Evolutionary conservation across 108 stramenopile species (phyloP).

Genomic region (Fragilaria radians): DNA sequence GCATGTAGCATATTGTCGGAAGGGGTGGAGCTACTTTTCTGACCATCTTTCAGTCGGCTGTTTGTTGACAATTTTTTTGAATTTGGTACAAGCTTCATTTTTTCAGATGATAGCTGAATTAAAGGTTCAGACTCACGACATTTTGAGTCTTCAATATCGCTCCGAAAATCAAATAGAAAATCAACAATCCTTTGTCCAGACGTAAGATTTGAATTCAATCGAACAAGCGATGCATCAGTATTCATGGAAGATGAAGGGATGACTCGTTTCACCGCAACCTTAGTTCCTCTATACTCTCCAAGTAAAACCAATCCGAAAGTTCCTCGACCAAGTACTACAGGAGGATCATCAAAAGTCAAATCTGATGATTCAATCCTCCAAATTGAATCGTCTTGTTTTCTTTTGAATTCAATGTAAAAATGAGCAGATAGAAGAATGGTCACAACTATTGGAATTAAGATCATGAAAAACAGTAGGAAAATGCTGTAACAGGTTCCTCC

Average conservation of each 20-base stretch:
- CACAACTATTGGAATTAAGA: slow-evolving; percentile 1
- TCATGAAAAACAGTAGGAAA: background rate
- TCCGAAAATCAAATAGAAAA: background rate
- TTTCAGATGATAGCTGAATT: background rate
- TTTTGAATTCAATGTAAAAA: slow-evolving; percentile 16
- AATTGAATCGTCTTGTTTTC: slow-evolving; percentile 24
- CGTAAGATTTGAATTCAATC: background rate
- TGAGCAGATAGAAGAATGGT: background rate
- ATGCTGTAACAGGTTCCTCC: background rate
- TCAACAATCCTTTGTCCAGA: background rate
- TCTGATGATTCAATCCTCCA: slow-evolving; percentile 38
- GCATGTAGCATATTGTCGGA: slow-evolving; percentile 4
- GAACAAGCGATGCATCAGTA: background rate
- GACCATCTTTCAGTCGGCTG: background rate
- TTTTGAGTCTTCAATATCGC: background rate
- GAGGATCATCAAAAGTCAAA: slow-evolving; percentile 33
- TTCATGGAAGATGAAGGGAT: slow-evolving; percentile 10
- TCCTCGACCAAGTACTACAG: slow-evolving; percentile 27
- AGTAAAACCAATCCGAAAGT: slow-evolving; percentile 29
- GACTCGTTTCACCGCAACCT: slow-evolving; percentile 41
- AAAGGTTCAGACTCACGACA: no score
- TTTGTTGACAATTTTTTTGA: background rate
- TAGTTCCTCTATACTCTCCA: slow-evolving; percentile 31
- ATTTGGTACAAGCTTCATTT: background rate
- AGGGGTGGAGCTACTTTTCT: background rate